Base-by-base conservation (phyloP, 2,329 filamentous ascomycete genomes). In the Neocatenulostroma microsporum region DNA sequence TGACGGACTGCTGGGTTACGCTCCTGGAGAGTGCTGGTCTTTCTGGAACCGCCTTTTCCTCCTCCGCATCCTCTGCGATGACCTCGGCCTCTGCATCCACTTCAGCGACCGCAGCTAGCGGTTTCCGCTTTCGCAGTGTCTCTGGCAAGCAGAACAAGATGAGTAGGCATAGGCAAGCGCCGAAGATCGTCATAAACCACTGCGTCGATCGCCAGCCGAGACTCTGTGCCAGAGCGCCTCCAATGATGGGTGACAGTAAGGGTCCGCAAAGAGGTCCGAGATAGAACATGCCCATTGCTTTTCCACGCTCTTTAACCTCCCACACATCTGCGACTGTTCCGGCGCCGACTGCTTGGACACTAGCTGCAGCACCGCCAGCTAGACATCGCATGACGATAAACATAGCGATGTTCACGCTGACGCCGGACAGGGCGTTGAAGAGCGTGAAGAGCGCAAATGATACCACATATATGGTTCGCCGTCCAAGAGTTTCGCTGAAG, bases 251-350 rank as follows among this genome's bases (percentile, higher is more conserved):
- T 0, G 81, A 78, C 5, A 89, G 58, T 11, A 91, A 61, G 0
- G 85, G 85, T 0, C 84, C 84, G 32, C 78, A 72, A 7, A 91
- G 62, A 0, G 85, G 84, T 0, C 85, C 85, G 0, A 91, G 69
- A 50, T 88, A 91, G 60, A 89, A 91, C 26, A 84, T 70, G 2
- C 82, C 76, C 84, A 91, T 91, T n/a, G 84, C 84, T 12, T 66
- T 67, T 3, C 85, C 85, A 33, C 85, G 69, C 56, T 89, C 80
- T 32, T 66, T 70, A 0, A 77, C 61, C 45, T 85, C 80, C 80
- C 84, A 93, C 10, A 89, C 69, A 55, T 91, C 84, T 29, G 84
- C 79, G 40, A 91, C 84, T 2, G 84, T 88, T 5, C 85, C 85
- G 2, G 84, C 84, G 4, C 85, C 84, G 6, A 91, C 84, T 6